Conservation (phyloP, 768 basidiomycete genomes). For the Kwoniella sp. region DNA sequence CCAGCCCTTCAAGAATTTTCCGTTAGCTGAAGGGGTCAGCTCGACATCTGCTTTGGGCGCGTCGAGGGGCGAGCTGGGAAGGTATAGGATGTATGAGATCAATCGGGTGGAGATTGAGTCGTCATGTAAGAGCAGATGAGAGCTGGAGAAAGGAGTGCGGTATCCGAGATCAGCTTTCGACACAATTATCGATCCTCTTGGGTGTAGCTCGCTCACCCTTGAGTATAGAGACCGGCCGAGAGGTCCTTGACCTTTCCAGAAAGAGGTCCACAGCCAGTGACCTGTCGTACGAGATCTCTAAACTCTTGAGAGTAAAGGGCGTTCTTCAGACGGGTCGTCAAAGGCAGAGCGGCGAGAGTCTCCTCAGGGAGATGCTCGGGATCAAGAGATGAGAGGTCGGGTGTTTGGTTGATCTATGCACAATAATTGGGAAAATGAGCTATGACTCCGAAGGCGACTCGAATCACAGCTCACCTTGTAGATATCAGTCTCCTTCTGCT, state of each 20-base stretch:
- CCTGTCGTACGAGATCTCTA: constrained; percentile 75
- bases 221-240: constrained; percentile 87
- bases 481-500: constrained; percentile 93
- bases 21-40: constrained; percentile 39
- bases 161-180: background rate
- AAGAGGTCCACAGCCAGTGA: constrained; percentile 90
- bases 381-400: constrained; percentile 89
- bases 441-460: background rate
- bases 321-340: constrained; percentile 78
- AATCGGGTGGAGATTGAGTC: constrained; percentile 93
- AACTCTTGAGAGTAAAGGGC: constrained; percentile 85
- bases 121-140: constrained; percentile 90
- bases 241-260: constrained; percentile 92
- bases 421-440: background rate
- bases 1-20: constrained; percentile 64
- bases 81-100: constrained; percentile 95
- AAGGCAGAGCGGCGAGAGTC: constrained; percentile 77
- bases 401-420: constrained; percentile 90
- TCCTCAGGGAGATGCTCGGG: constrained; percentile 69
- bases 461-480: constrained; percentile 70
- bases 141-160: constrained; percentile 30
- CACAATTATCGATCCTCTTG: background rate
- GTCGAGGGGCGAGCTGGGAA: constrained; percentile 62
- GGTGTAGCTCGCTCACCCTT: constrained; percentile 65
- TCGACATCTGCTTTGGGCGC: constrained; percentile 62